These are phyloP conservation scores for Jacaranda copaia DNA, from an alignment of 257 asterid species.

Conservation along the genomic window DNA sequence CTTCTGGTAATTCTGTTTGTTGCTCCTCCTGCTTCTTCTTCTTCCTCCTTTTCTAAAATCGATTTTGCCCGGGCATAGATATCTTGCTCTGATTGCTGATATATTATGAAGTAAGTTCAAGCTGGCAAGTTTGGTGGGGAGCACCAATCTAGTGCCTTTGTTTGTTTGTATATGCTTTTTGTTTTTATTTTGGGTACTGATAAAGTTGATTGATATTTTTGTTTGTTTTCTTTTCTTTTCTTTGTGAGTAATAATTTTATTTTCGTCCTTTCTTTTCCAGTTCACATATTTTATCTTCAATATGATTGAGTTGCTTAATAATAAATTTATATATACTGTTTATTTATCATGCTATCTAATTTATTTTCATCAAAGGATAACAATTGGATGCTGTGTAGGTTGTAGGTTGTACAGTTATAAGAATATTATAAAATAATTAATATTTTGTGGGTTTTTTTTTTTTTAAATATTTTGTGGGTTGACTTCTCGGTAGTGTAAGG, in stretches of 20 bases:
- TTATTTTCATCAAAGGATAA: background rate
- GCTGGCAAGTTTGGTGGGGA: conserved; percentile 8
- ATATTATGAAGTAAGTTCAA: background rate
- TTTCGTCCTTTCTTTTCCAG: background rate
- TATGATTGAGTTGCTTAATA: background rate
- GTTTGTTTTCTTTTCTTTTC: background rate
- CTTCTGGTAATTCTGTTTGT: background rate
- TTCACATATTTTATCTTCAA: background rate
- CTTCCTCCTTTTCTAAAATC: background rate
- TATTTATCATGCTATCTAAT: conserved; percentile 2
- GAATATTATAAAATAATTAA: background rate
- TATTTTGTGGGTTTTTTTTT: background rate
- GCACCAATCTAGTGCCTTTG: conserved; percentile 14
- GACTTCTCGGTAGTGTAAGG: background rate
- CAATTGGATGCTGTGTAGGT: background rate
- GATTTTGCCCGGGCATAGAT: background rate
- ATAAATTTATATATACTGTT: background rate
- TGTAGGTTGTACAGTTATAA: background rate
- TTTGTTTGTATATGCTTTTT: conserved; percentile 35
- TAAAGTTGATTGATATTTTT: conserved; percentile 31
- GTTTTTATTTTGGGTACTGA: conserved; percentile 22
- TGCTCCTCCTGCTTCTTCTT: too few species aligned
- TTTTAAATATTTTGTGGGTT: background rate
- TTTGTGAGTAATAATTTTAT: background rate
- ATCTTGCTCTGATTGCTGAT: conserved; percentile 8